Evolutionary conservation across 2,329 filamentous ascomycete species (phyloP).

Genomic region (Thyridium curvatum): DNA sequence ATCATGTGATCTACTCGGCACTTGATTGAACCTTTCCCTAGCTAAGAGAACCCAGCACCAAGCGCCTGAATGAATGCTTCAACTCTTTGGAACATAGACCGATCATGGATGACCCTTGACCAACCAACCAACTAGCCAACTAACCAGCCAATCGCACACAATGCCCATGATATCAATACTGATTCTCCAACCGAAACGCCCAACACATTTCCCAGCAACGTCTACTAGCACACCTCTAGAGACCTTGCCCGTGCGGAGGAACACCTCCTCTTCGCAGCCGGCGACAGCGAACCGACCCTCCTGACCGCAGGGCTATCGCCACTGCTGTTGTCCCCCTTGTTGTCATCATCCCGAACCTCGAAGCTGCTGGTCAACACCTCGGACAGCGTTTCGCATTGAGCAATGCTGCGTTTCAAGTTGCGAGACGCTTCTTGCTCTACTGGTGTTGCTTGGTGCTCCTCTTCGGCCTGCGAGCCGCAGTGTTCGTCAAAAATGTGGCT

Average conservation of each 20-base stretch:
- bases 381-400: slow-evolving; percentile 26
- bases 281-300: slow-evolving; percentile 13
- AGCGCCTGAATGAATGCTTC: no score
- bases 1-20: no score
- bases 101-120: no score
- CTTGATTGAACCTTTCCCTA: no score
- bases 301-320: slow-evolving; percentile 11
- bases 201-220: no score
- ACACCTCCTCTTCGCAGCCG: slow-evolving; percentile 22
- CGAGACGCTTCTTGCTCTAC: slow-evolving; percentile 2
- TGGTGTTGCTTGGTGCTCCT: slow-evolving; percentile 20
- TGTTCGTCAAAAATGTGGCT: slow-evolving; percentile 7
- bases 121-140: neutral
- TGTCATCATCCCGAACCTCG: slow-evolving; percentile 20
- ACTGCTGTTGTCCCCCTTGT: slow-evolving; percentile 8
- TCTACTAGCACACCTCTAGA: slow-evolving; percentile 19
- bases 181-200: no score
- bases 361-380: slow-evolving; percentile 34
- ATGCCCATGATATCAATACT: neutral
- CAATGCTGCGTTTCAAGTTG: slow-evolving; percentile 23
- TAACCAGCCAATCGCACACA: neutral
- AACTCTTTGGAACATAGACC: no score
- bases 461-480: slow-evolving; percentile 18
- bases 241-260: slow-evolving; percentile 14
- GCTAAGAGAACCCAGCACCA: no score